phyloP scores from a whole-genome alignment of 164 flowering plant species.

The Saururus chinensis region DNA sequence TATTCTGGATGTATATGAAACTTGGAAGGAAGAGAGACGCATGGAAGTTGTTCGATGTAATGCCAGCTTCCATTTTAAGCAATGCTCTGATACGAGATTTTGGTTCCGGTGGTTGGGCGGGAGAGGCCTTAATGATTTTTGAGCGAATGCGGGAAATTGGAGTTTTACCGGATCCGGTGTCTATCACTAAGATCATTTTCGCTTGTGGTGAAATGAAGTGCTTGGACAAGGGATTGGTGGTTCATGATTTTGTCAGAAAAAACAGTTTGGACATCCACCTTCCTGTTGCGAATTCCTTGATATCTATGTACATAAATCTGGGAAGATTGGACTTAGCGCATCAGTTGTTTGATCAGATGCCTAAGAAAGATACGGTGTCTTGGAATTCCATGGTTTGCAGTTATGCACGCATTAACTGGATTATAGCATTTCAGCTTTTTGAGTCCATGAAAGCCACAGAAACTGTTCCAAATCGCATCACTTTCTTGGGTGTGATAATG shows the following conservation, averaged over 20 bases:
- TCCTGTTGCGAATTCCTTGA: conserved; percentile 18
- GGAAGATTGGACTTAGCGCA: conserved; percentile 22
- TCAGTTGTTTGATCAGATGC: conserved; percentile 19
- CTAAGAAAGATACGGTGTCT: conserved; percentile 25
- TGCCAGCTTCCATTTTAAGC: conserved; percentile 16
- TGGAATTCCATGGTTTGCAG: conserved; percentile 33
- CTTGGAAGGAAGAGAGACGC: conserved; percentile 14
- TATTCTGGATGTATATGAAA: conserved; percentile 16
- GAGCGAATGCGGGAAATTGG: conserved; percentile 13
- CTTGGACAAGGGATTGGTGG: conserved; percentile 12
- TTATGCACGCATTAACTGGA: conserved; percentile 22
- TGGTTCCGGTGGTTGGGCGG: conserved; percentile 18
- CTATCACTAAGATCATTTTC: conserved; percentile 11
- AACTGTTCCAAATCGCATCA: conserved; percentile 21
- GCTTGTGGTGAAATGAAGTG: conserved; percentile 25
- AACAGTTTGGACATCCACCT: conserved; percentile 14
- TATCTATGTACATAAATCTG: conserved; percentile 25
- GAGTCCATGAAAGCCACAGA: conserved; percentile 14
- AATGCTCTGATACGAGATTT: conserved; percentile 17
- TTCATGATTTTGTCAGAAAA: conserved; percentile 14
- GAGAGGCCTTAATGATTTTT: conserved; percentile 15
- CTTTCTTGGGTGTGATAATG: conserved; percentile 27
- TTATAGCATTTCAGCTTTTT: conserved; percentile 20
- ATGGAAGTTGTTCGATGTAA: conserved; percentile 19
- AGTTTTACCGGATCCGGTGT: conserved; percentile 6